phyloP scores from a whole-genome alignment of 2,329 filamentous ascomycete species.

The Sclerotinia nivalis region DNA sequence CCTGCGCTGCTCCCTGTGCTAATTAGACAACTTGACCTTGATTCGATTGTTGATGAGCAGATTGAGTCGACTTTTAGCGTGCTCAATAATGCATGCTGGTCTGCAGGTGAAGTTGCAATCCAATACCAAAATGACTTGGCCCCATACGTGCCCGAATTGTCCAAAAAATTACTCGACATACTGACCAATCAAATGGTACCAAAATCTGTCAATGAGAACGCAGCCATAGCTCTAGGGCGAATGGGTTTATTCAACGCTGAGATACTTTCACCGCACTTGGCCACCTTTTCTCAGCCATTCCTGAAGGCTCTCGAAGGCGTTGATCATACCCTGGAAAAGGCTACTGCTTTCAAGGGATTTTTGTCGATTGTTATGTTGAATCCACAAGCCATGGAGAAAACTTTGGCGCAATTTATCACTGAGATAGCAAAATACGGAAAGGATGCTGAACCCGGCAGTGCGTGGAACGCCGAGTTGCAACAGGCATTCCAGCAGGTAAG shows the following conservation, averaged over 20 bases:
- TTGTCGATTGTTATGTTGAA: slow-evolving; percentile 81
- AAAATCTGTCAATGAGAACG: slow-evolving; percentile 86
- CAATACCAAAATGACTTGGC: slow-evolving; percentile 73
- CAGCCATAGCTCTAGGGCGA: slow-evolving; percentile 86
- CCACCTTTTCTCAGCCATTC: slow-evolving; percentile 80
- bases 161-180: slow-evolving; percentile 77
- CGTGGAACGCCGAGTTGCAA: slow-evolving; percentile 38
- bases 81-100: slow-evolving; percentile 98
- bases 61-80: slow-evolving; percentile 86
- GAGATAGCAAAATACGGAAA: slow-evolving; percentile 76
- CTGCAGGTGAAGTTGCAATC: slow-evolving; percentile 86
- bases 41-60: slow-evolving; percentile 73
- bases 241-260: slow-evolving; percentile 79
- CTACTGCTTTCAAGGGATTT: slow-evolving; percentile 89
- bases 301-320: slow-evolving; percentile 79
- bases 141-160: slow-evolving; percentile 74
- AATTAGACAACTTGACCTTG: slow-evolving; percentile 84
- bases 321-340: slow-evolving; percentile 89
- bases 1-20: slow-evolving; percentile 74
- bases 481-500: slow-evolving; percentile 36
- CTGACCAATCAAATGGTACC: slow-evolving; percentile 84
- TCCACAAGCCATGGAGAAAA: slow-evolving; percentile 87
- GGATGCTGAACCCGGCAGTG: slow-evolving; percentile 53
- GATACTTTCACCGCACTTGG: slow-evolving; percentile 74
- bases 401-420: slow-evolving; percentile 77